Percentiles rank a stretch among this genome's conserved stretches.
Conservation (phyloP, 352 stramenopile genomes). For the Pythium rishiriense region DNA sequence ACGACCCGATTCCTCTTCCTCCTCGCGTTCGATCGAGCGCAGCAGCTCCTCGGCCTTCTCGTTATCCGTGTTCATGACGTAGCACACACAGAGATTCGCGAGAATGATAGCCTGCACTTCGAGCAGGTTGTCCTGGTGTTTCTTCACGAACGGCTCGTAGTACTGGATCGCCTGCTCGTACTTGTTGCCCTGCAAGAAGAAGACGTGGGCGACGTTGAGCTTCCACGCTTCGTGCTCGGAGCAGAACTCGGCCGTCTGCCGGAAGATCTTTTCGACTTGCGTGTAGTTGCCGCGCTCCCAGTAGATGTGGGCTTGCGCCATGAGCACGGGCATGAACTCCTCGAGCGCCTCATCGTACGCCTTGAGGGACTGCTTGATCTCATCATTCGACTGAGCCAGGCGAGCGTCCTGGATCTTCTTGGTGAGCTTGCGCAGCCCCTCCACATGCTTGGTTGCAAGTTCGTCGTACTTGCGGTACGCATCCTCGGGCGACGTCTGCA, state of each 20-base stretch:
- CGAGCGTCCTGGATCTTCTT: conserved; percentile 94
- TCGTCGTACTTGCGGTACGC: conserved; percentile 94
- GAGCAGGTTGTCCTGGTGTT: conserved; percentile 89
- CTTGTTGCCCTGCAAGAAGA: conserved; percentile 94
- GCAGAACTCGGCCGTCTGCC: conserved; percentile 95
- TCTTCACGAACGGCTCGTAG: conserved; percentile 96
- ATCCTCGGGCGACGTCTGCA: conserved; percentile 93
- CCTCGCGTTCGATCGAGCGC: conserved; percentile 94
- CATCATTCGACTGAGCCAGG: conserved; percentile 89
- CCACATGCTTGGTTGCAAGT: conserved; percentile 92
- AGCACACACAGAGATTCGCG: conserved; percentile 97
- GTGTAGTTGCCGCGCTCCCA: conserved; percentile 96
- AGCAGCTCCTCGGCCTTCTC: conserved; percentile 96
- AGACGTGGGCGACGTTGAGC: conserved; percentile 95
- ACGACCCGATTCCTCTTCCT: conserved; percentile 87
- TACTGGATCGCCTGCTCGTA: conserved; percentile 91
- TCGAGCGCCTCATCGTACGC: conserved; percentile 95
- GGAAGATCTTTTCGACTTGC: conserved; percentile 96
- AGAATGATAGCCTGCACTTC: conserved; percentile 95
- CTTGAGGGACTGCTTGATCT: conserved; percentile 91
- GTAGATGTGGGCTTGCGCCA: conserved; percentile 95
- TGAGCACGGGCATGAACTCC: conserved; percentile 95
- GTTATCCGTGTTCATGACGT: conserved; percentile 98
- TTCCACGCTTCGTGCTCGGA: conserved; percentile 95
- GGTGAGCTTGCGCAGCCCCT: conserved; percentile 91